Conservation (phyloP, 352 stramenopile species). For the Globisporangium iwayamae region DNA sequence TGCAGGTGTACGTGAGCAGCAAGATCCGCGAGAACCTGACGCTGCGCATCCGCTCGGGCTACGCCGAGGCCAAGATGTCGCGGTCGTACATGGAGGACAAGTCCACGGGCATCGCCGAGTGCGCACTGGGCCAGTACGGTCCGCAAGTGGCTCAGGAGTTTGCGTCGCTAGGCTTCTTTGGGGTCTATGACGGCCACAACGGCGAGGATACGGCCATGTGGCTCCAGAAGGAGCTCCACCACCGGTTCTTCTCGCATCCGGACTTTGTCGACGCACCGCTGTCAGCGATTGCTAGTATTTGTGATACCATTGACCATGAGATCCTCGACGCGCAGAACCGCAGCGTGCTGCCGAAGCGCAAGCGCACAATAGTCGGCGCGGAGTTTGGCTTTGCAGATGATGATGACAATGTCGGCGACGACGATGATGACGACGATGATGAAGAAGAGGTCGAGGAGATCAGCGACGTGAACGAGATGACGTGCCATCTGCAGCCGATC, state of each 20-base stretch:
- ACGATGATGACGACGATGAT: conserved; percentile 20
- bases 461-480: conserved; percentile 44
- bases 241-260: conserved; percentile 60
- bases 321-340: conserved; percentile 76
- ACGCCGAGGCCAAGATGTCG: conserved; percentile 80
- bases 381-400: conserved; percentile 16
- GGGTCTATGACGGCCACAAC: conserved; percentile 88
- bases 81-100: conserved; percentile 89
- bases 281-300: conserved; percentile 50
- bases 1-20: conserved; percentile 87
- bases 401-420: conserved; percentile 21
- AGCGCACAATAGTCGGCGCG: conserved; percentile 44
- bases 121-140: conserved; percentile 42
- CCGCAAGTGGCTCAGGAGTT: conserved; percentile 29
- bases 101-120: conserved; percentile 47
- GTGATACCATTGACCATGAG: conserved; percentile 64
- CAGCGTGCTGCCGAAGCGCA: conserved; percentile 62
- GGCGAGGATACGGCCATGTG: conserved; percentile 74
- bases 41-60: conserved; percentile 71
- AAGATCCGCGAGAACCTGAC: conserved; percentile 81
- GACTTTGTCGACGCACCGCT: conserved; percentile 50
- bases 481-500: conserved; percentile 64
- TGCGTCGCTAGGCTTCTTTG: conserved; percentile 72
- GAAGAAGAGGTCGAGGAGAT: conserved; percentile 31
- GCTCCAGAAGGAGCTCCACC: conserved; percentile 77